phyloP scores from a whole-genome alignment of 176 grass and related monocot species.

The Juncus effusus region DNA sequence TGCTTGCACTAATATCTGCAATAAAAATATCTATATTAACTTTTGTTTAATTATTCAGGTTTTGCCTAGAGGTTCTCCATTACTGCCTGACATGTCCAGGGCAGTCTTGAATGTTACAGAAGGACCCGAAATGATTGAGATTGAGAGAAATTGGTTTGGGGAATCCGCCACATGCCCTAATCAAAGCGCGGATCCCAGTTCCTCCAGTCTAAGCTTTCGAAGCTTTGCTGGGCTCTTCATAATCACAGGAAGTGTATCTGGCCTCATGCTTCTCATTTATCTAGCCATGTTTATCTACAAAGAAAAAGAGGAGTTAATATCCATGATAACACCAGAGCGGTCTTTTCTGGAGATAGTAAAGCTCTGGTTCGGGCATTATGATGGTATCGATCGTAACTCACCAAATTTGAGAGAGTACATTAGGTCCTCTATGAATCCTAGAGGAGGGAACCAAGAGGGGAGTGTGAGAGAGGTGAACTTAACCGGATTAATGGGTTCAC shows the following conservation, averaged over 20 bases:
- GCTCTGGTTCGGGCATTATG: slow-evolving; percentile 1
- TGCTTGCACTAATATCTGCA: background rate
- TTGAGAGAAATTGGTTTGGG: slow-evolving; percentile 43
- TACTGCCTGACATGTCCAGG: slow-evolving; percentile 43
- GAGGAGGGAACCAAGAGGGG: slow-evolving; percentile 11
- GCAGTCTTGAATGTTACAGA: slow-evolving; percentile 43
- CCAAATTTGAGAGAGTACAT: slow-evolving; percentile 6
- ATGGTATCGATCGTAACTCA: background rate
- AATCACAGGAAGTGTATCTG: slow-evolving; percentile 30
- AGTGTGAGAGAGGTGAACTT: background rate
- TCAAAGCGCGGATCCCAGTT: background rate
- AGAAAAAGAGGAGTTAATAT: background rate
- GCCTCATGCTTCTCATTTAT: slow-evolving; percentile 24
- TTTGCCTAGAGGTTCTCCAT: slow-evolving; percentile 37
- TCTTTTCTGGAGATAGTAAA: background rate
- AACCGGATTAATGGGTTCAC: background rate
- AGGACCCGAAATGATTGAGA: slow-evolving; percentile 17
- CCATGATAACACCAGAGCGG: background rate
- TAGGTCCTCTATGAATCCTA: background rate
- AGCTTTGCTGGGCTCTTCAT: slow-evolving; percentile 56
- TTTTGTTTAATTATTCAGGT: slow-evolving; percentile 28
- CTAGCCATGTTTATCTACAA: slow-evolving; percentile 1
- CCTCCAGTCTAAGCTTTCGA: slow-evolving; percentile 27
- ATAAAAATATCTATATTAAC: background rate
- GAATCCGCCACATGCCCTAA: background rate